phyloP scores from a whole-genome alignment of 768 basidiomycete genomes.

The Phlebiopsis flavidoalba region DNA sequence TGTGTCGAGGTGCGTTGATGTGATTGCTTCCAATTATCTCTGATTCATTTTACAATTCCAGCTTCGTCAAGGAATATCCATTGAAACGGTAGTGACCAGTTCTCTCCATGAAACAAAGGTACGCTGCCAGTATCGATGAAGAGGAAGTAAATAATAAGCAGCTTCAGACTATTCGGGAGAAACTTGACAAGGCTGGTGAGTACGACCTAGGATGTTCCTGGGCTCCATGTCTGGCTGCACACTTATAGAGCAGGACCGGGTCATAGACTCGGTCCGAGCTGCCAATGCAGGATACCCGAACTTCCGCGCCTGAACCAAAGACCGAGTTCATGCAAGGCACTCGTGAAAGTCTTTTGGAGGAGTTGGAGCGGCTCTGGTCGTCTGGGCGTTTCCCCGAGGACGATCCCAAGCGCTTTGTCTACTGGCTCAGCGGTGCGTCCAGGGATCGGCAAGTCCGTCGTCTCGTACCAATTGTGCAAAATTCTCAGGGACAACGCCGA shows the following conservation, averaged over 20 bases:
- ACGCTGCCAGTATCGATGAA: too few relatives aligned
- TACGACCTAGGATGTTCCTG: background rate
- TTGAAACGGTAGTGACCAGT: too few relatives aligned
- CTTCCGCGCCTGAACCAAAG: background rate
- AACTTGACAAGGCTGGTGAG: background rate
- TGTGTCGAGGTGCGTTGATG: background rate
- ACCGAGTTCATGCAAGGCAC: background rate
- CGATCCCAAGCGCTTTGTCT: background rate
- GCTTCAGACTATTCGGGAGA: background rate
- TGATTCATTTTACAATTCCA: too few relatives aligned
- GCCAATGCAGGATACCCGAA: background rate
- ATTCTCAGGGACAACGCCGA: background rate
- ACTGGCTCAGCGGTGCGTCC: background rate
- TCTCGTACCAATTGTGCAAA: background rate
- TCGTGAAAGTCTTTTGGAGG: background rate
- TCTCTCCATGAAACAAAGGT: too few relatives aligned
- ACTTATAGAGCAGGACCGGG: background rate
- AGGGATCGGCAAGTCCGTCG: background rate
- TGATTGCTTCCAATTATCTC: background rate
- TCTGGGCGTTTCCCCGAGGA: too few relatives aligned
- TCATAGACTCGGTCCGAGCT: background rate
- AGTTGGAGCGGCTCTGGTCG: background rate
- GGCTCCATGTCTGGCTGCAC: background rate
- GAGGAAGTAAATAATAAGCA: too few relatives aligned
- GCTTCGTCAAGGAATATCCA: too few relatives aligned